These are phyloP conservation scores for Kwoniella bestiolae DNA, from an alignment of 768 basidiomycete species.

Conservation along the genomic window DNA sequence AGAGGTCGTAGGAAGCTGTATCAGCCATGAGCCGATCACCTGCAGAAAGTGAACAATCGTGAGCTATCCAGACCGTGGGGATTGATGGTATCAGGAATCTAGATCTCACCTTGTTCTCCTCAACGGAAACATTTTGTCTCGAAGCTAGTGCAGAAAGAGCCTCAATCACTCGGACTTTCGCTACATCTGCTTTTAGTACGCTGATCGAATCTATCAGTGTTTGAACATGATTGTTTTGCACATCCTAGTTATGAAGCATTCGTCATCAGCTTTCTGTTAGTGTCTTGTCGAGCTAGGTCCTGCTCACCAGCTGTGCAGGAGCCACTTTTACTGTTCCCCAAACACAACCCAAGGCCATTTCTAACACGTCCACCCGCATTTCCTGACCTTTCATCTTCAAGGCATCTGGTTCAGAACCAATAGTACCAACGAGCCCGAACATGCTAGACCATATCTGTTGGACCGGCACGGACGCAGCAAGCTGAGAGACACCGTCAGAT, in stretches of 20 bases:
- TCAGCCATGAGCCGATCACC: conserved; percentile 54
- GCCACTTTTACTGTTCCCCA: conserved; percentile 85
- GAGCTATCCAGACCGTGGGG: neutral
- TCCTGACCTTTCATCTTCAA: conserved; percentile 60
- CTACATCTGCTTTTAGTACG: conserved; percentile 63
- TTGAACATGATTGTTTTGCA: conserved; percentile 66
- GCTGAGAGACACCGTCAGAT: conserved; percentile 54
- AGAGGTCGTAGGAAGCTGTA: conserved; percentile 61
- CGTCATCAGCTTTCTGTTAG: conserved; percentile 2
- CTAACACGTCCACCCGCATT: conserved; percentile 77
- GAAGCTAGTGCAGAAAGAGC: conserved; percentile 84
- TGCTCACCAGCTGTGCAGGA: conserved; percentile 67
- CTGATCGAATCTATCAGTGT: conserved; percentile 69
- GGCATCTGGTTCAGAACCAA: conserved; percentile 44
- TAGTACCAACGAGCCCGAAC: conserved; percentile 50
- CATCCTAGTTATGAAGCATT: conserved; percentile 52
- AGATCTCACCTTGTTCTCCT: conserved; percentile 66
- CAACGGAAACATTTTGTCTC: conserved; percentile 64
- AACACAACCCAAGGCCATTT: conserved; percentile 64
- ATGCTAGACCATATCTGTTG: conserved; percentile 61
- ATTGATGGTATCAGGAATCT: neutral
- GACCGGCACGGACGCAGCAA: conserved; percentile 64
- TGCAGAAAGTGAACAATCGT: conserved; percentile 14
- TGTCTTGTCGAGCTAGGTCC: neutral
- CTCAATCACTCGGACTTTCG: conserved; percentile 79